phyloP scores from a whole-genome alignment of 192 early-diverging fungal species.

The Thoreauomyces humboldtii region DNA sequence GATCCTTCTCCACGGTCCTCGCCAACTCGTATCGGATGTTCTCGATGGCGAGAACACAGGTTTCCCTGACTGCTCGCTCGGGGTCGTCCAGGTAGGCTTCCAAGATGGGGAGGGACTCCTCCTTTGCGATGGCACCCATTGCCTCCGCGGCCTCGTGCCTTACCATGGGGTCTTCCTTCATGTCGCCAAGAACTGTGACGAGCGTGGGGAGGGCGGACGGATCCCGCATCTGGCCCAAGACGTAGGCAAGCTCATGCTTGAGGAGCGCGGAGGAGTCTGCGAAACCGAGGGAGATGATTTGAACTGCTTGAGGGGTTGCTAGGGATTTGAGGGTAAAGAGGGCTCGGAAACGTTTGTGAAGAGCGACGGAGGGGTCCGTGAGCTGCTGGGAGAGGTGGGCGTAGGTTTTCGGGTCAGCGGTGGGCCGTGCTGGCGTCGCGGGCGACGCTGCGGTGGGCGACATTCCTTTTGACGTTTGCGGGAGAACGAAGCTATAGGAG shows the following conservation, averaged over 20 bases:
- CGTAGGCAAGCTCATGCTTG: slow-evolving; percentile 96
- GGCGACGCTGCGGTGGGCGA: too few species aligned
- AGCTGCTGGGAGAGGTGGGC: slow-evolving; percentile 27
- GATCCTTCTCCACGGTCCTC: slow-evolving; percentile 27
- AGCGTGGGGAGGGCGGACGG: slow-evolving; percentile 71
- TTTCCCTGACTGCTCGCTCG: slow-evolving; percentile 74
- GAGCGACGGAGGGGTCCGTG: slow-evolving; percentile 37
- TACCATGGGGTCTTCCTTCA: slow-evolving; percentile 86
- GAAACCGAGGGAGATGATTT: slow-evolving; percentile 81
- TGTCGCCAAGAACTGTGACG: slow-evolving; percentile 61
- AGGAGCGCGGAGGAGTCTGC: slow-evolving; percentile 81
- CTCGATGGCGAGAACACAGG: slow-evolving; percentile 85
- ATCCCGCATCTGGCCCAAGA: slow-evolving; percentile 93
- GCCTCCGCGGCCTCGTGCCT: slow-evolving; percentile 98
- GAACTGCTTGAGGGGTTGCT: slow-evolving; percentile 66
- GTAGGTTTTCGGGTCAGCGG: slow-evolving; percentile 13
- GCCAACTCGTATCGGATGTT: slow-evolving; percentile 73
- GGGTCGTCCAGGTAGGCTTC: slow-evolving; percentile 69
- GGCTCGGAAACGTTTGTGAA: slow-evolving; percentile 86
- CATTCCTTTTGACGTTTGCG: too few species aligned
- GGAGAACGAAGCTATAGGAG: too few species aligned
- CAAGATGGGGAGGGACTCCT: slow-evolving; percentile 64
- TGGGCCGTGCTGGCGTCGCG: too few species aligned
- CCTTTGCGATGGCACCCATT: slow-evolving; percentile 80
- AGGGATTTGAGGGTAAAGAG: slow-evolving; percentile 90